A percentile compares a stretch with the other conserved stretches of the same genome.
Conservation (phyloP, 73 alveolate species). For the Loxodes magnus region DNA sequence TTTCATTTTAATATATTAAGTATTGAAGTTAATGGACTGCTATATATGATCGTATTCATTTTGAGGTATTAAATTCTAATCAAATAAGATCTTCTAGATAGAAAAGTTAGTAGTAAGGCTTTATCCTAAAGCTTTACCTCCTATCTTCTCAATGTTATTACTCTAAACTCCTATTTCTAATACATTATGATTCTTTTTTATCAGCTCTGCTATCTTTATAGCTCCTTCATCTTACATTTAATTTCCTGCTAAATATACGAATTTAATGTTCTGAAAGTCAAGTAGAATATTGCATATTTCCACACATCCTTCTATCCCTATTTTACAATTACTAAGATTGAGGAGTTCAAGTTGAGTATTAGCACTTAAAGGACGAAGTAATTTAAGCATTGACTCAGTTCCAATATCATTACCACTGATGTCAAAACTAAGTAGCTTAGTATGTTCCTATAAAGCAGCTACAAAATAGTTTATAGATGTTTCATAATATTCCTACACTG, state of each 20-base stretch:
- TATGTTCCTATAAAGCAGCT: neutral
- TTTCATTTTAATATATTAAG: neutral
- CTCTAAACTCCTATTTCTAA: neutral
- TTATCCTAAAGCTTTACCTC: neutral
- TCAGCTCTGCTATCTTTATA: neutral
- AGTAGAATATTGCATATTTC: neutral
- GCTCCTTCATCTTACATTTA: conserved; percentile 6
- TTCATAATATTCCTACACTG: neutral
- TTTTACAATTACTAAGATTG: neutral
- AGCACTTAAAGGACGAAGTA: neutral
- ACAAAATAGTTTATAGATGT: neutral
- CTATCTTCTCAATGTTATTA: conserved; percentile 3
- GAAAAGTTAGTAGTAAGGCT: neutral
- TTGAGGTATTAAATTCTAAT: neutral
- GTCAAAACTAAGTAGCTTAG: neutral
- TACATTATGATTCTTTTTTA: neutral
- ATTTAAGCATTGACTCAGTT: neutral
- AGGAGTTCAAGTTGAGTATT: conserved; percentile 1
- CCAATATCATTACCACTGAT: neutral
- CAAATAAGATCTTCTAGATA: neutral
- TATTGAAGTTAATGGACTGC: conserved; percentile 4
- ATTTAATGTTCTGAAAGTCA: neutral
- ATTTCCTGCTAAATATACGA: neutral
- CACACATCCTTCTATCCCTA: neutral
- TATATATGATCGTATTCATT: neutral